Evolutionary conservation across 2,329 filamentous ascomycete genomes (phyloP).

Genomic region (Calycina herbarum): DNA sequence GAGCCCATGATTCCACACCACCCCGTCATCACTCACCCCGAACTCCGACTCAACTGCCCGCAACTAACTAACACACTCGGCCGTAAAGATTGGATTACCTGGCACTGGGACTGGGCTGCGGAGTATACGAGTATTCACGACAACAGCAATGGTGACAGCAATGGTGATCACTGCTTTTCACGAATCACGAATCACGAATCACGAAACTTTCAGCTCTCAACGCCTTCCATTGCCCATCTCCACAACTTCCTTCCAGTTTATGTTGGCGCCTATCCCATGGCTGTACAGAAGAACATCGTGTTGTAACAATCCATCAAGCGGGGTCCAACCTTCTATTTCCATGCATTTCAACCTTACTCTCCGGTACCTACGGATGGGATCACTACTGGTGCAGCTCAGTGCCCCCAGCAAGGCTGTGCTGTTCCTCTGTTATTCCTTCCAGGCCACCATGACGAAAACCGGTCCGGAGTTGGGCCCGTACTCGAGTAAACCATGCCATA

Average conservation of each 20-base stretch:
- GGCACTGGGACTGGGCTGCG: too few species aligned
- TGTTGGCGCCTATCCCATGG: neutral
- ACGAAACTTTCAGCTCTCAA: neutral
- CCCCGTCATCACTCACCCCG: neutral
- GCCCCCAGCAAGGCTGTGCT: constrained; percentile 7
- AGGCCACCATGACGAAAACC: neutral
- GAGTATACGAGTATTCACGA: neutral
- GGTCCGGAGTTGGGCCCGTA: neutral
- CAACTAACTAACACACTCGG: neutral
- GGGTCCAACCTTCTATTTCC: neutral
- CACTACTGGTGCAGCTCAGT: neutral
- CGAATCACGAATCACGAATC: constrained; percentile 5
- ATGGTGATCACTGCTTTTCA: neutral
- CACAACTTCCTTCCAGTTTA: neutral
- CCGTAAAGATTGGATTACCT: neutral
- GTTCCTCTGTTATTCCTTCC: constrained; percentile 7
- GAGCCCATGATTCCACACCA: constrained; percentile 1
- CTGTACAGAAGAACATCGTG: neutral
- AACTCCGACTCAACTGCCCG: neutral
- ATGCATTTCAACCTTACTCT: too few species aligned
- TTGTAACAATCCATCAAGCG: neutral
- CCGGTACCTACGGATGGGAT: too few species aligned
- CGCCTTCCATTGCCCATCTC: neutral
- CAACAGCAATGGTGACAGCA: neutral
- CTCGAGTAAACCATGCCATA: neutral